These are phyloP conservation scores for Phytophthora pini DNA, from an alignment of 352 stramenopile genomes.

Conservation along the genomic window DNA sequence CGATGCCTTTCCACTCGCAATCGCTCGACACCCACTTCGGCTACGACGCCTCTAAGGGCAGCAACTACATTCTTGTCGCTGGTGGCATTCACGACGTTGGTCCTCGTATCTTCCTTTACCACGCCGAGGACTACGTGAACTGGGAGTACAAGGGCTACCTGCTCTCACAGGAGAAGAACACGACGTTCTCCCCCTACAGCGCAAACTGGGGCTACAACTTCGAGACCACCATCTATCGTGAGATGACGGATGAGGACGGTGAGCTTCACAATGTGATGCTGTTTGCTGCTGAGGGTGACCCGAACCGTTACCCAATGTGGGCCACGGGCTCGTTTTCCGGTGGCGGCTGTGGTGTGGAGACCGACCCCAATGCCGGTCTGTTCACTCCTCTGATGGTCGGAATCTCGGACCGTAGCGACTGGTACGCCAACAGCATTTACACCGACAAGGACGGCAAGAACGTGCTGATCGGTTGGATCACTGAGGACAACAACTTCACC, in stretches of 20 bases:
- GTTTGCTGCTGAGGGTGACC: slow-evolving; percentile 55
- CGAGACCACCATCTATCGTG: slow-evolving; percentile 68
- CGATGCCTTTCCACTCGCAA: slow-evolving; percentile 64
- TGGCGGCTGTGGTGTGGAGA: slow-evolving; percentile 20
- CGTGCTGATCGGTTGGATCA: slow-evolving; percentile 71
- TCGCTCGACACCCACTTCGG: slow-evolving; percentile 53
- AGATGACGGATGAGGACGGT: slow-evolving; percentile 63
- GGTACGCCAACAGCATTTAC: slow-evolving; percentile 78
- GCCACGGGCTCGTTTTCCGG: slow-evolving; percentile 47
- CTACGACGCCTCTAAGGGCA: slow-evolving; percentile 28
- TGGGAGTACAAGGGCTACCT: slow-evolving; percentile 76
- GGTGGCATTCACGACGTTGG: slow-evolving; percentile 60
- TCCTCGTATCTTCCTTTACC: slow-evolving; percentile 72
- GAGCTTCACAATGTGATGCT: slow-evolving; percentile 71
- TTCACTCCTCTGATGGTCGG: slow-evolving; percentile 68
- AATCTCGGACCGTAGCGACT: slow-evolving; percentile 66
- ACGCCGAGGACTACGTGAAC: slow-evolving; percentile 62
- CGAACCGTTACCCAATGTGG: slow-evolving; percentile 73
- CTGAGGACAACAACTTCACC: slow-evolving; percentile 58
- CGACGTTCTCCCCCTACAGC: slow-evolving; percentile 64
- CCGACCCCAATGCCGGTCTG: slow-evolving; percentile 37
- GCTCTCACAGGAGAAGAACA: slow-evolving; percentile 71
- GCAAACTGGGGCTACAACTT: slow-evolving; percentile 72
- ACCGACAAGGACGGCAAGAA: slow-evolving; percentile 64
- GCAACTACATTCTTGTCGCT: slow-evolving; percentile 68